Conservation (phyloP, 768 basidiomycete species). For the Lentinula sp. region DNA sequence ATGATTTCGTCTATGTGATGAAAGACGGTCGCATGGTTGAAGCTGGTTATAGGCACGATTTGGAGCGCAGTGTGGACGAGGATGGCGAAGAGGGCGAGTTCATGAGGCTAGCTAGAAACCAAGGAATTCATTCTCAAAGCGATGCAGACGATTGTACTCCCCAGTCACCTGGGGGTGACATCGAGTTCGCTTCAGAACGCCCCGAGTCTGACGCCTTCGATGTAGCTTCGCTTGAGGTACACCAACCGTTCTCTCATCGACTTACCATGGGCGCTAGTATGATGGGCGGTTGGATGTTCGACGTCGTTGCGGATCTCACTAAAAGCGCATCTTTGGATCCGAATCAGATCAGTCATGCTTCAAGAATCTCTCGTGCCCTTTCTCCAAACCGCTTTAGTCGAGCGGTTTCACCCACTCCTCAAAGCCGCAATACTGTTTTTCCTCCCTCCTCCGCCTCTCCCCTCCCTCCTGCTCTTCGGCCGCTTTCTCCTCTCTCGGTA, state of each 20-base stretch:
- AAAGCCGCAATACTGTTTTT: neutral
- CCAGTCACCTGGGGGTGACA: neutral
- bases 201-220: neutral
- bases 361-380: neutral
- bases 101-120: conserved; percentile 55
- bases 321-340: conserved; percentile 13
- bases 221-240: neutral
- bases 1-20: conserved; percentile 93
- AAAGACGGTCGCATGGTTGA: conserved; percentile 75
- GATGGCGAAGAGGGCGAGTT: conserved; percentile 54
- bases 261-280: conserved; percentile 46
- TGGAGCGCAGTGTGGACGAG: conserved; percentile 41
- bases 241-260: conserved; percentile 10
- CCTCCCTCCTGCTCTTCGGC: too few relatives aligned
- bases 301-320: conserved; percentile 65
- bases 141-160: conserved; percentile 20
- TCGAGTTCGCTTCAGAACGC: neutral
- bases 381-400: neutral
- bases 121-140: conserved; percentile 42
- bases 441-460: neutral
- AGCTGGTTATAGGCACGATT: conserved; percentile 79
- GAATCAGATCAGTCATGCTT: neutral
- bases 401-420: neutral
- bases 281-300: conserved; percentile 81
- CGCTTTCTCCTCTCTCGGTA: neutral